Base-by-base conservation (phyloP, 139 green algal genomes). In the Chlorella vulgaris region DNA sequence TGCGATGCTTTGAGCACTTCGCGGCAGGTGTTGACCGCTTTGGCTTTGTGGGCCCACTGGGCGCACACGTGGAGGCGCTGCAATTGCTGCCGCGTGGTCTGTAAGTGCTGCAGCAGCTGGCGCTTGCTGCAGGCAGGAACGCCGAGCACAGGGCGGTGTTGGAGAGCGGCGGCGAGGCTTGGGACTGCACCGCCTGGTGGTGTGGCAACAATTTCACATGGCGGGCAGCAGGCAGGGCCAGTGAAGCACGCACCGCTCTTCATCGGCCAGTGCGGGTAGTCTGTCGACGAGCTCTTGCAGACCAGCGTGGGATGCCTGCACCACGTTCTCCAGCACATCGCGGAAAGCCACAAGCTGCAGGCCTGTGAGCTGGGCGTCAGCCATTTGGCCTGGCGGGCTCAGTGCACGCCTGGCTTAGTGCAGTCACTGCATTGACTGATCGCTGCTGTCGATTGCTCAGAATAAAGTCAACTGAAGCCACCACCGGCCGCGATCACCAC, bases 31-130 rank as follows among this genome's bases (percentile, higher is more conserved):
- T n/a, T 84, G 60, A 69, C 69, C 24, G 69, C 78, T 53, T 40
- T 51, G 29, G 91, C 87, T 84, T 93, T 87, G 67, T 85, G 58
- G 35, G 69, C 79, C 89, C 89, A 93, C 31, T 86, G 76, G 5
- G 80, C 42, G 36, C 91, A 36, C 43, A 93, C 85, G 7, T 89
- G 81, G 26, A 93, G 84, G 38, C 89, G 83, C 58, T 90, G 78
- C 38, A 93, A 76, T 29, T 66, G 84, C 77, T 93, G 89, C n/a
- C 81, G 81, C 28, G 68, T 81, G 38, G 65, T 53, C 50, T 86
- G 75, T 19, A 92, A 71, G 69, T 86, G 80, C 60, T 77, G 73
- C 55, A 92, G 76, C 60, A 92, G 79, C 62, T 38, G 55, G 24
- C 81, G 47, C 33, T 91, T 91, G 35, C 88, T 87, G 76, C 62